These are phyloP conservation scores for Globisporangium okanoganense DNA, from an alignment of 352 stramenopile genomes.

Conservation along the genomic window DNA sequence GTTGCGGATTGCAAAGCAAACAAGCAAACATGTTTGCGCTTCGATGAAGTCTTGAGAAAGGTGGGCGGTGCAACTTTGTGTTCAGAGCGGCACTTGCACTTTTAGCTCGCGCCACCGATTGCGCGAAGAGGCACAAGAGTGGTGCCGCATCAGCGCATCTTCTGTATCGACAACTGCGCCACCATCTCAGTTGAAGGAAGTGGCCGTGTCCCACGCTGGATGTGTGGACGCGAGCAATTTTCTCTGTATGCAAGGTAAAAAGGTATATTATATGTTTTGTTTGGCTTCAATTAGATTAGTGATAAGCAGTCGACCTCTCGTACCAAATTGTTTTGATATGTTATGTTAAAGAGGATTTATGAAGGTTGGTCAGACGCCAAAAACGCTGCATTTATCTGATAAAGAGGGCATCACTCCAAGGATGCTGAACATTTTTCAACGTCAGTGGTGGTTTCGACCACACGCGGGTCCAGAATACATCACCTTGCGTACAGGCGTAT, in stretches of 20 bases:
- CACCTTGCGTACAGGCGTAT: background rate
- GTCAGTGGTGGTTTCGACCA: too few species aligned
- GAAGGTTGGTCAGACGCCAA: background rate
- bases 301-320: background rate
- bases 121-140: background rate
- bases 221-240: background rate
- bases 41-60: background rate
- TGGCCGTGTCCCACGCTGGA: background rate
- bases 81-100: background rate
- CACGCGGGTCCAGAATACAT: background rate
- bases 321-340: background rate
- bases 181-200: background rate
- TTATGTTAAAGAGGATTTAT: background rate
- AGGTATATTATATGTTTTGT: background rate
- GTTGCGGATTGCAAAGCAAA: conserved; percentile 2
- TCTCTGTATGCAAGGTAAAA: background rate
- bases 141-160: background rate
- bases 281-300: too few species aligned
- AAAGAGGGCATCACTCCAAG: background rate
- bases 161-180: background rate
- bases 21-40: background rate
- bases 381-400: background rate
- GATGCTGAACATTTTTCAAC: background rate
- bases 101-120: background rate
- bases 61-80: background rate